phyloP scores from a whole-genome alignment of 1,139 yeast species.

The Kodamaea fungicola region DNA sequence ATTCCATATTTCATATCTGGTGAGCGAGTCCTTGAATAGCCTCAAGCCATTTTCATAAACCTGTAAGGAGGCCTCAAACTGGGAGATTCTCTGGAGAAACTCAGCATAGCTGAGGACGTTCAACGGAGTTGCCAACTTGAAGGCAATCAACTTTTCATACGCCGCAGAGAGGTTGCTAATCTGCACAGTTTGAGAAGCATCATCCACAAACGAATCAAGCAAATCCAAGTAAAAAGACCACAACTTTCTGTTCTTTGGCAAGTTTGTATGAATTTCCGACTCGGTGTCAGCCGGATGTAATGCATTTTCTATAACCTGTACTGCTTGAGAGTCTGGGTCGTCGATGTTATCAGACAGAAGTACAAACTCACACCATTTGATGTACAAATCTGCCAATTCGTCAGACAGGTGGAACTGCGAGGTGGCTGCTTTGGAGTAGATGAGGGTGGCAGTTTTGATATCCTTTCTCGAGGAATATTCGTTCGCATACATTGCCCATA shows the following conservation, averaged over 20 bases:
- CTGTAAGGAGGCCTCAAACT: constrained; percentile 52
- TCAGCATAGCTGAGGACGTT: constrained; percentile 65
- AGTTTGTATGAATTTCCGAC: neutral
- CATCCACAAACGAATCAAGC: constrained; percentile 57
- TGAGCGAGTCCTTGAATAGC: constrained; percentile 56
- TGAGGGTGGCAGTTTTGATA: constrained; percentile 56
- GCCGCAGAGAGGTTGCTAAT: constrained; percentile 28
- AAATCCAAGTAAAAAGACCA: constrained; percentile 79
- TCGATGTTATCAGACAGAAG: constrained; percentile 23
- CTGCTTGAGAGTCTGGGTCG: constrained; percentile 50
- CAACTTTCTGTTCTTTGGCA: constrained; percentile 29
- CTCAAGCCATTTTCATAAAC: constrained; percentile 67
- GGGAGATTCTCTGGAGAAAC: constrained; percentile 50
- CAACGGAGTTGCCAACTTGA: constrained; percentile 69
- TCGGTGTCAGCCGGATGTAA: constrained; percentile 18
- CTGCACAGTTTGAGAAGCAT: constrained; percentile 14
- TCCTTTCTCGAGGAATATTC: constrained; percentile 59
- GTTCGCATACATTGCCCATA: constrained; percentile 73
- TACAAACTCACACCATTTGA: constrained; percentile 70
- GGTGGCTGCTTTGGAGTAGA: constrained; percentile 62
- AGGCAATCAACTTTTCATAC: constrained; percentile 57
- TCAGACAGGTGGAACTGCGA: constrained; percentile 64
- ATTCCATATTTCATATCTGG: constrained; percentile 68
- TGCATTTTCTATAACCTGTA: constrained; percentile 51
- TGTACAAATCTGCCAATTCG: constrained; percentile 68